Conservation (phyloP, 1,284 basidiomycete species). For the Wolfiporia cocos region DNA sequence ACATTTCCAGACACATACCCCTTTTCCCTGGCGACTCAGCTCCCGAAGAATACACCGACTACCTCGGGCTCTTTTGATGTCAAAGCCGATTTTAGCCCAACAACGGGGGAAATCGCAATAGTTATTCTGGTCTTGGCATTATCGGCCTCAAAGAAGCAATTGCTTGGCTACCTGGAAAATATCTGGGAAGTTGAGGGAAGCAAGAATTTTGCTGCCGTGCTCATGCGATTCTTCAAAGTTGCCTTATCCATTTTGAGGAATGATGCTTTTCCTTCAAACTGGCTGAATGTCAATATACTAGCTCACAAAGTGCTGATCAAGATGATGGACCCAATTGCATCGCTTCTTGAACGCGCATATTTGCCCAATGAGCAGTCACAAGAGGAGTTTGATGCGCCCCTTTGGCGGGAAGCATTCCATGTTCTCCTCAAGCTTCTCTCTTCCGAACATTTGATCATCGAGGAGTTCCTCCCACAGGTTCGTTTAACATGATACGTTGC, state of each 20-base stretch:
- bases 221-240: constrained; percentile 80
- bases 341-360: constrained; percentile 76
- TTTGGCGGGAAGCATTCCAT: constrained; percentile 83
- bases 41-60: constrained; percentile 48
- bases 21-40: constrained; percentile 74
- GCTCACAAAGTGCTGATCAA: constrained; percentile 87
- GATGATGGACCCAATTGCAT: constrained; percentile 79
- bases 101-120: constrained; percentile 81
- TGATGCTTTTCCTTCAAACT: constrained; percentile 86
- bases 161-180: constrained; percentile 76
- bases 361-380: constrained; percentile 66
- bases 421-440: constrained; percentile 84
- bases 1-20: constrained; percentile 94
- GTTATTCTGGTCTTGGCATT: constrained; percentile 83
- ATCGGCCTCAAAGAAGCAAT: constrained; percentile 73
- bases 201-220: constrained; percentile 67
- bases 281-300: constrained; percentile 91
- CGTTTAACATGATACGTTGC: constrained; percentile 14
- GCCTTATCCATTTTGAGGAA: constrained; percentile 80
- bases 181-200: constrained; percentile 83
- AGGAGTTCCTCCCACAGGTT: constrained; percentile 90
- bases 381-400: constrained; percentile 64
- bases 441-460: constrained; percentile 89
- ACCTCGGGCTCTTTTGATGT: constrained; percentile 39
- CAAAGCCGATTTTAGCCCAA: constrained; percentile 63